A percentile compares a stretch with the other conserved stretches of the same genome.
phyloP scores from a whole-genome alignment of 2,329 filamentous ascomycete genomes.

The Falciphora oryzae region DNA sequence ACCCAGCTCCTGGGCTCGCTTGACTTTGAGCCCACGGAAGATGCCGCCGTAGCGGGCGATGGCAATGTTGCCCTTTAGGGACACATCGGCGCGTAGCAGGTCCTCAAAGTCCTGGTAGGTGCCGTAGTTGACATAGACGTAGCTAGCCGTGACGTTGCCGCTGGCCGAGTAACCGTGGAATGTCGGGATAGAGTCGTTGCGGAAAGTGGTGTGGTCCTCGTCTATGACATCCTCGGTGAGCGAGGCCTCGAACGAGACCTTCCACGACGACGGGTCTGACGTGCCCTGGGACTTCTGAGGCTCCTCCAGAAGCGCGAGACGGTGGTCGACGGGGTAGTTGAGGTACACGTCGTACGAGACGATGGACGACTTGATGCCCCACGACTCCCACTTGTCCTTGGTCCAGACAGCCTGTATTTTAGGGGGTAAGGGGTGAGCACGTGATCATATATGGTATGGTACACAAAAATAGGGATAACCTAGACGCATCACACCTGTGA shows the following conservation, averaged over 20 bases:
- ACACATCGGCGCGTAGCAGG: constrained; percentile 66
- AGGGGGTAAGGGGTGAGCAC: background rate
- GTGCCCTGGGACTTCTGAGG: constrained; percentile 24
- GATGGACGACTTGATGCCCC: constrained; percentile 60
- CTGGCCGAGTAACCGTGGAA: constrained; percentile 94
- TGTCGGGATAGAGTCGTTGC: constrained; percentile 70
- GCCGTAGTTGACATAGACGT: constrained; percentile 88
- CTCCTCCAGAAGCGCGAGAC: constrained; percentile 59
- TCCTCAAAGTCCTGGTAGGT: constrained; percentile 83
- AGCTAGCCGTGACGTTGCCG: constrained; percentile 83
- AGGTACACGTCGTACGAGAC: constrained; percentile 70
- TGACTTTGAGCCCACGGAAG: constrained; percentile 88
- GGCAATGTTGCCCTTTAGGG: constrained; percentile 78
- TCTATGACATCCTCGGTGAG: constrained; percentile 79
- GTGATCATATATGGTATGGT: background rate
- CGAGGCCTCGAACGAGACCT: constrained; percentile 70
- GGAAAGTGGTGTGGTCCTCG: constrained; percentile 72
- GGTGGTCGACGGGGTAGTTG: constrained; percentile 69
- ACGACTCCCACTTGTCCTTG: constrained; percentile 64
- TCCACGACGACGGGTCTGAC: constrained; percentile 36
- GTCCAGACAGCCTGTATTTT: constrained; percentile 64
- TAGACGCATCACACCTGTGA: constrained; percentile 31
- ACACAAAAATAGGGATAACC: background rate
- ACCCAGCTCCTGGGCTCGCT: constrained; percentile 83
- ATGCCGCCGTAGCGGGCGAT: constrained; percentile 79